phyloP scores from a whole-genome alignment of 129 eudicot genomes.

The Chrysanthemum lavandulifolium region DNA sequence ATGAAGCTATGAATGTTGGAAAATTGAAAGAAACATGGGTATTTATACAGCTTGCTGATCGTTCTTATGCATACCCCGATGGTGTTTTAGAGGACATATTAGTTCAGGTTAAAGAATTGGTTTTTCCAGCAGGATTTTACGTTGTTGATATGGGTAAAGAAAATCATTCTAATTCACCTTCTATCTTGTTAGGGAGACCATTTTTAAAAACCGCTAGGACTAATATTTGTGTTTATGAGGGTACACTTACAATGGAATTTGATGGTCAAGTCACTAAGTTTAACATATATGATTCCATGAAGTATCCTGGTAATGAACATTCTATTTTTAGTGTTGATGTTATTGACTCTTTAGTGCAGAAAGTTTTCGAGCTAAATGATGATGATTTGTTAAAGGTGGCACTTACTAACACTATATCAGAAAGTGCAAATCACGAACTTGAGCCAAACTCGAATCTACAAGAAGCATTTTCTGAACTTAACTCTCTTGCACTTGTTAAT shows the following conservation, averaged over 20 bases:
- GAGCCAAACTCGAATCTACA: not conserved
- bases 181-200: slow-evolving; percentile 8
- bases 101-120: slow-evolving; percentile 1
- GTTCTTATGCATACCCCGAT: not conserved
- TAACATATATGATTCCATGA: not conserved
- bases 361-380: not conserved
- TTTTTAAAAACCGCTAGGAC: slow-evolving; percentile 9
- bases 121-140: slow-evolving; percentile 4
- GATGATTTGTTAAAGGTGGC: not conserved
- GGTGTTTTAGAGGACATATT: slow-evolving; percentile 20
- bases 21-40: slow-evolving; percentile 2
- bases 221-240: slow-evolving; percentile 12
- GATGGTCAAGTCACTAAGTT: not conserved
- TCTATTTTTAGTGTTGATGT: not conserved
- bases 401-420: not conserved
- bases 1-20: not conserved
- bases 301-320: not conserved
- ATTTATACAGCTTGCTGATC: slow-evolving; percentile 12
- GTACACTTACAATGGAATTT: not conserved
- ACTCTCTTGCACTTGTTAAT: not conserved
- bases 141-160: slow-evolving; percentile 2
- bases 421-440: not conserved
- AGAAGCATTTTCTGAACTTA: not conserved
- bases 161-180: not conserved
- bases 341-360: not conserved